These are phyloP conservation scores for Fomitopsis pulvina DNA, from an alignment of 768 basidiomycete species.

Conservation along the genomic window DNA sequence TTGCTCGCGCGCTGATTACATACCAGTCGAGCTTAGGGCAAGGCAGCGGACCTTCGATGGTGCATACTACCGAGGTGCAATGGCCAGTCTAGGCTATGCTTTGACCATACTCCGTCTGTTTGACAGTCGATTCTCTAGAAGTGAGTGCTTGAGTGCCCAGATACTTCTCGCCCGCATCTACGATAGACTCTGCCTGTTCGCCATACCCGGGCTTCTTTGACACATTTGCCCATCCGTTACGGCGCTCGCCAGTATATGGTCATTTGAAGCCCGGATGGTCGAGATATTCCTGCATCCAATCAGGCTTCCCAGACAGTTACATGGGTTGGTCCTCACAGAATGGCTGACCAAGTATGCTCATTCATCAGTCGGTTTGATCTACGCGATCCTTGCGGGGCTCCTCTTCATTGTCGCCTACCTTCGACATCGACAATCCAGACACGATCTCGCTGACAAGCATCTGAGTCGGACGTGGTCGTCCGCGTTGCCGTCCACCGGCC, in stretches of 20 bases:
- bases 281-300: too few relatives aligned
- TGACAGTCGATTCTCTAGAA: constrained; percentile 63
- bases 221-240: too few relatives aligned
- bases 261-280: too few relatives aligned
- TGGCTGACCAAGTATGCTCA: background rate
- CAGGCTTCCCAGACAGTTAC: too few relatives aligned
- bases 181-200: too few relatives aligned
- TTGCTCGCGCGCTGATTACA: background rate
- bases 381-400: constrained; percentile 52
- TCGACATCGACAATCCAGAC: constrained; percentile 58
- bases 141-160: constrained; percentile 47
- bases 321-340: background rate
- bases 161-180: too few relatives aligned
- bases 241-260: too few relatives aligned
- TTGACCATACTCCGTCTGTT: constrained; percentile 74
- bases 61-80: constrained; percentile 70
- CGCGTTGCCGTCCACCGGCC: constrained; percentile 51
- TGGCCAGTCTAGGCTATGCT: constrained; percentile 68
- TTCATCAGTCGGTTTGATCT: constrained; percentile 57
- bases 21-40: constrained; percentile 64
- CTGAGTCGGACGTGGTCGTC: constrained; percentile 10
- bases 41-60: constrained; percentile 81
- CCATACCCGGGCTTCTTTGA: too few relatives aligned
- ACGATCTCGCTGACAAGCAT: constrained; percentile 68
- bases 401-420: constrained; percentile 54